These are phyloP conservation scores for Penicillium egyptiacum DNA, from an alignment of 495 filamentous ascomycete genomes.

Conservation along the genomic window DNA sequence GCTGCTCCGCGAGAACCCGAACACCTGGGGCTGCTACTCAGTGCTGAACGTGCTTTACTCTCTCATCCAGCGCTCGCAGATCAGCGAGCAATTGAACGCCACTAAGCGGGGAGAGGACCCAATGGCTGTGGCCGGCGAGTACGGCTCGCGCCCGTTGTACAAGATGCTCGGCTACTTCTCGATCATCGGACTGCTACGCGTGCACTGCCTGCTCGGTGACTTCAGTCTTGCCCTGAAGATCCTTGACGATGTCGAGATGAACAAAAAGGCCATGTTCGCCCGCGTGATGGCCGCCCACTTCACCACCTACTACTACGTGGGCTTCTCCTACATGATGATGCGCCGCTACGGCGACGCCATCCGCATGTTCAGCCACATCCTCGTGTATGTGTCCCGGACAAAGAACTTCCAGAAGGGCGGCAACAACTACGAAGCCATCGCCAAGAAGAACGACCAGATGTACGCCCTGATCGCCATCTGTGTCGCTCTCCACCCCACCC, in stretches of 20 bases:
- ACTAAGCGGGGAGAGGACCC: conserved; percentile 93
- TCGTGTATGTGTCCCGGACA: conserved; percentile 96
- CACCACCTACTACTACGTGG: conserved; percentile 99
- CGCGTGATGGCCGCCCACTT: conserved; percentile 99
- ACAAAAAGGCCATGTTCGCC: conserved; percentile 99
- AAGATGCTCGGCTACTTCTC: conserved; percentile 99
- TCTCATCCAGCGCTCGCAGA: conserved; percentile 95
- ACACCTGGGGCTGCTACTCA: conserved; percentile 99
- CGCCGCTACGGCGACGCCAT: conserved; percentile 98
- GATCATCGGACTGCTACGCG: conserved; percentile 93
- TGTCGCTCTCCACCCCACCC: conserved; percentile 93
- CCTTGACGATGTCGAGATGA: conserved; percentile 97
- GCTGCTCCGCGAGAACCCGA: conserved; percentile 91
- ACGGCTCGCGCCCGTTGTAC: conserved; percentile 88
- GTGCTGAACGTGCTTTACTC: conserved; percentile 99
- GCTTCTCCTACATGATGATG: conserved; percentile 99
- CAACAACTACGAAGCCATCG: conserved; percentile 94
- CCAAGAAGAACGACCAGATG: conserved; percentile 99
- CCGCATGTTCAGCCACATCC: conserved; percentile 99
- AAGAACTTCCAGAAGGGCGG: conserved; percentile 99
- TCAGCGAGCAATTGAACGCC: conserved; percentile 91
- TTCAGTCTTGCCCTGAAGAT: conserved; percentile 98
- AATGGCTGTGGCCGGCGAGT: conserved; percentile 81
- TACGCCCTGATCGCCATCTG: conserved; percentile 98
- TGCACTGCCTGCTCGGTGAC: conserved; percentile 95